Conservation (phyloP, 495 filamentous ascomycete species). For the Mytilinidion resinicola region DNA sequence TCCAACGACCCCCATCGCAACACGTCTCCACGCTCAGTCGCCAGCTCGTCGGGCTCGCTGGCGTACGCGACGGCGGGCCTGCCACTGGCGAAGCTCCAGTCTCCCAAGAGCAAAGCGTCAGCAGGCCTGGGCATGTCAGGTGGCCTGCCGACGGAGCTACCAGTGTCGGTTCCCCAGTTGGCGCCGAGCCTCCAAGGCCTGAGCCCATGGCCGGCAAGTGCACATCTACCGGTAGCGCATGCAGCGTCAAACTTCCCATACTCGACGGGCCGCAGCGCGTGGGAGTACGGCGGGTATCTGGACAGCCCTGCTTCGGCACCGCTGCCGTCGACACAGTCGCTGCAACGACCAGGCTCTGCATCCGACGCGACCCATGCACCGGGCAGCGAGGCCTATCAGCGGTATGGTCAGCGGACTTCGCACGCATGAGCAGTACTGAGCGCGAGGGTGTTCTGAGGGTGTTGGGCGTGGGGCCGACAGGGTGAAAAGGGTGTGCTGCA, state of each 20-base stretch:
- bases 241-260: background rate
- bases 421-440: slow-evolving; percentile 12
- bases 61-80: slow-evolving; percentile 20
- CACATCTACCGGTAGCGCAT: slow-evolving; percentile 19
- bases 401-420: slow-evolving; percentile 28
- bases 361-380: slow-evolving; percentile 16
- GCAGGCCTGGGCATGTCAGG: slow-evolving; percentile 27
- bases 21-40: slow-evolving; percentile 21
- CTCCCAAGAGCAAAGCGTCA: slow-evolving; percentile 23
- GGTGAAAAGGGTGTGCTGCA: slow-evolving; percentile 2
- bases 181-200: slow-evolving; percentile 16
- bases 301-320: slow-evolving; percentile 12
- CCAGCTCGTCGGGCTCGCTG: slow-evolving; percentile 18
- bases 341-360: slow-evolving; percentile 24
- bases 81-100: slow-evolving; percentile 19
- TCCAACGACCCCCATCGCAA: slow-evolving; percentile 12
- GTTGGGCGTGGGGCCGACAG: background rate
- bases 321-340: slow-evolving; percentile 24
- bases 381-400: slow-evolving; percentile 23
- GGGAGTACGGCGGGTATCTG: slow-evolving; percentile 23
- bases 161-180: slow-evolving; percentile 19
- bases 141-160: slow-evolving; percentile 6
- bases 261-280: slow-evolving; percentile 17
- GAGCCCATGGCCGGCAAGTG: slow-evolving; percentile 23
- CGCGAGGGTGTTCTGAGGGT: background rate